Conservation (phyloP, 805 yeast species). For the Metschnikowia kofuensis region DNA sequence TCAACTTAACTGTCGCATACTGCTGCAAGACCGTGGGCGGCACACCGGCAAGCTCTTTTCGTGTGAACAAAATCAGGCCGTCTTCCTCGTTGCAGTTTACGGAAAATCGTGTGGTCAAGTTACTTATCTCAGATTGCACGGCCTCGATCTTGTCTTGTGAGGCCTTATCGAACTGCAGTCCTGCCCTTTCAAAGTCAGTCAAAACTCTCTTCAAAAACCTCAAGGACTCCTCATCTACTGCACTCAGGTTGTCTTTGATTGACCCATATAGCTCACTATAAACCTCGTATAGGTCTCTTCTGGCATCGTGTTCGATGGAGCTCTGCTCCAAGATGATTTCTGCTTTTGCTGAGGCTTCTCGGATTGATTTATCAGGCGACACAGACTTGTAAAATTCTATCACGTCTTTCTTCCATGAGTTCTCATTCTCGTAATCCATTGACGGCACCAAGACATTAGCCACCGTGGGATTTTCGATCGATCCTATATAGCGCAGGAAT, state of each 20-base stretch:
- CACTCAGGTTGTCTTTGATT: slow-evolving; percentile 20
- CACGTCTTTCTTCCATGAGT: slow-evolving; percentile 44
- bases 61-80: slow-evolving; percentile 58
- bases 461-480: slow-evolving; percentile 47
- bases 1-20: slow-evolving; percentile 45
- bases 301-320: slow-evolving; percentile 47
- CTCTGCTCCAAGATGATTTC: slow-evolving; percentile 53
- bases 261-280: slow-evolving; percentile 50
- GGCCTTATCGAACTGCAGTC: slow-evolving; percentile 58
- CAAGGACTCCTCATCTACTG: slow-evolving; percentile 48
- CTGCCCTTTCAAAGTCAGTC: slow-evolving; percentile 59
- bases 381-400: slow-evolving; percentile 71
- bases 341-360: slow-evolving; percentile 68
- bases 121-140: slow-evolving; percentile 55
- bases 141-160: slow-evolving; percentile 53
- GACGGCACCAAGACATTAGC: slow-evolving; percentile 56
- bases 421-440: slow-evolving; percentile 49
- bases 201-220: slow-evolving; percentile 56
- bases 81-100: slow-evolving; percentile 70
- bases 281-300: slow-evolving; percentile 55
- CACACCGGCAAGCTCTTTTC: slow-evolving; percentile 68
- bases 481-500: slow-evolving; percentile 54
- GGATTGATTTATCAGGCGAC: slow-evolving; percentile 54
- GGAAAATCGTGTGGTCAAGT: slow-evolving; percentile 51
- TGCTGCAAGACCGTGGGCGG: slow-evolving; percentile 60